Base-by-base conservation (phyloP, 768 basidiomycete genomes). In the Boletus subparvulus region DNA sequence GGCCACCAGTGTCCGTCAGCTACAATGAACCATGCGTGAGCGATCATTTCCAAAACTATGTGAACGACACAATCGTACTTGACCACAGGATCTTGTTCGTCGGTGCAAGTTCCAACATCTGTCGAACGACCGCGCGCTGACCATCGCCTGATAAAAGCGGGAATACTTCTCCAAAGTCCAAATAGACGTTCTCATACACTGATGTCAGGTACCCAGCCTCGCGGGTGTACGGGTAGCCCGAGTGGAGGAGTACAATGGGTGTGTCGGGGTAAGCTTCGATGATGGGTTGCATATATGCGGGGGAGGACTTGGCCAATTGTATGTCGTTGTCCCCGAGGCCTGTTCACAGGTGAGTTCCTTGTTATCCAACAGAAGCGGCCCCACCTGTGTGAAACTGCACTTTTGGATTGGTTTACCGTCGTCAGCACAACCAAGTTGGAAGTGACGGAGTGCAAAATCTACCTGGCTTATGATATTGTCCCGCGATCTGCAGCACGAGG, bases 71-170 rank as follows among this genome's bases (percentile, higher is more conserved):
- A 11, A 71, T 17, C 82, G 60, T 62, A 89, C 89, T 90, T 5
- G 88, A 90, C 87, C 87, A 92, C 74, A 92, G 66, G 28, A 92
- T 82, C 66, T 91, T 92, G 67, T 85, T 90, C 30, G 85, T 89
- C 13, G 90, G 90, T 17, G 80, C 75, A 14, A 90, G 71, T 68
- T 92, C 90, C 3, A 92, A 72, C 21, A 88, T 73, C 65, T 91
- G 83, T 26, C 76, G 78, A 30, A 91, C 69, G 45, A 85, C 77
- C 0, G 69, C 64, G 12, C 80, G 75, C 68, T 91, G 90, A 3
- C 88, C 90, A 7, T 80, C 76, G 0, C 73, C 75, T 0, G 86
- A 86, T 41, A 92, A 73, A 52, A 82, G 74, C 0, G 88, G 88
- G 59, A 90, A 92, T 19, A 90, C 75, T 80, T 88, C 87, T 40